Evolutionary conservation across 2,329 filamentous ascomycete species (phyloP), one percentile per base, ranked within the genome.

Genomic region (Diaporthe citriasiana): DNA sequence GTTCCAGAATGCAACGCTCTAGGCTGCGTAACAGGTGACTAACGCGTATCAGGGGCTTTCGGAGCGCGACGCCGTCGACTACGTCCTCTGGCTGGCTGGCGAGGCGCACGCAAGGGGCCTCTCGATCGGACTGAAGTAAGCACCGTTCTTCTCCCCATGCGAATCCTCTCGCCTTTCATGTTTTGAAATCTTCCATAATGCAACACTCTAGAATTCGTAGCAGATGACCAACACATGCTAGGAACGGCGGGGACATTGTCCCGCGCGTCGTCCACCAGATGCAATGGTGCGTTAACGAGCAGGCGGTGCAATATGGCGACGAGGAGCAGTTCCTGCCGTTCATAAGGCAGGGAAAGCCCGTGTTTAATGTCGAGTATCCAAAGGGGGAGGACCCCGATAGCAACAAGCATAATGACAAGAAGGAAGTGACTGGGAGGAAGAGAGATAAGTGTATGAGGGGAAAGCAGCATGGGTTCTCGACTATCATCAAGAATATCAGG

Each of bases 311-410:
- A 77, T 88, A 88, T 75, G 57, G 81, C 1, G 89, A 91, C 76
- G 91, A 89, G 77, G 79, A 82, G 25, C 83, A 79, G 3, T 91
- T 87, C 77, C 78, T 80, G 7, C 80, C 84, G 0, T 90, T 91
- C 77, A 84, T 88, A 50, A 77, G 84, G 15, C 84, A 84, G 3
- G 83, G 83, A 15, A 91, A 91, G 78, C 89, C 89, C 0, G 89
- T 91, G 17, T 91, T 91, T 76, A 87, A 91, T 77, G 89, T 91
- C 73, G 89, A 91, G 80, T 91, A 91, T 78, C 88, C 88, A 8
- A 85, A 87, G 75, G 85, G 83, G 5, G 74, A 75, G 60, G 74
- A 75, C 19, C 66, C 74, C 19, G 74, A 75, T n/a, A 71, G 40
- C 2, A 27, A 74, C 9, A 75, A n/a, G 59, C 71, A 75, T 4